Conservation (phyloP, 139 green algal genomes). For the Bryopsis sp. region DNA sequence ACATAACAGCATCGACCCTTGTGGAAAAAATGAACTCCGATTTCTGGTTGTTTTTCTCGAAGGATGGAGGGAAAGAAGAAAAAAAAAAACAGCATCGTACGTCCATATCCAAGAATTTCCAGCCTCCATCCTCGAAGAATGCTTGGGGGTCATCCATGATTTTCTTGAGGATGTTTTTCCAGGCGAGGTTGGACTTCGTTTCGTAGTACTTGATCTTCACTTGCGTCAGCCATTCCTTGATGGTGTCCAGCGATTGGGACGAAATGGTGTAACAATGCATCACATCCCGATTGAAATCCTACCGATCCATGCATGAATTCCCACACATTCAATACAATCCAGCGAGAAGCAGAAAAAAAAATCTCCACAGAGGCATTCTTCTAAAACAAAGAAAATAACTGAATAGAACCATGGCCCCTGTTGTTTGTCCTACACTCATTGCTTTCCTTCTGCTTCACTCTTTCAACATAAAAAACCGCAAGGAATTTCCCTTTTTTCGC, state of each 20-base stretch:
- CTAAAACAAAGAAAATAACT: neutral
- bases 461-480: neutral
- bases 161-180: slow-evolving; percentile 95
- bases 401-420: neutral
- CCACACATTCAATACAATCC: no score
- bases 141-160: slow-evolving; percentile 83
- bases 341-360: no score
- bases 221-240: slow-evolving; percentile 62
- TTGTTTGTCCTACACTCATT: no score
- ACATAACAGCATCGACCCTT: neutral
- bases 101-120: slow-evolving; percentile 94
- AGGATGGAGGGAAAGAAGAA: neutral
- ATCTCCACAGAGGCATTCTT: no score
- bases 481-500: no score
- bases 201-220: slow-evolving; percentile 77
- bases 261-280: slow-evolving; percentile 85
- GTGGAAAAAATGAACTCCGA: neutral
- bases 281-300: slow-evolving; percentile 63
- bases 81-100: slow-evolving; percentile 18
- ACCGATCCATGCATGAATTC: neutral
- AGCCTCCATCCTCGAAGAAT: slow-evolving; percentile 86
- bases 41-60: no score
- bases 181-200: slow-evolving; percentile 94
- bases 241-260: slow-evolving; percentile 76
- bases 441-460: slow-evolving; percentile 11